A percentile compares a stretch with the other conserved stretches of the same genome.
These are phyloP conservation scores for Cruciata laevipes DNA, from an alignment of 257 asterid species.

Conservation along the genomic window DNA sequence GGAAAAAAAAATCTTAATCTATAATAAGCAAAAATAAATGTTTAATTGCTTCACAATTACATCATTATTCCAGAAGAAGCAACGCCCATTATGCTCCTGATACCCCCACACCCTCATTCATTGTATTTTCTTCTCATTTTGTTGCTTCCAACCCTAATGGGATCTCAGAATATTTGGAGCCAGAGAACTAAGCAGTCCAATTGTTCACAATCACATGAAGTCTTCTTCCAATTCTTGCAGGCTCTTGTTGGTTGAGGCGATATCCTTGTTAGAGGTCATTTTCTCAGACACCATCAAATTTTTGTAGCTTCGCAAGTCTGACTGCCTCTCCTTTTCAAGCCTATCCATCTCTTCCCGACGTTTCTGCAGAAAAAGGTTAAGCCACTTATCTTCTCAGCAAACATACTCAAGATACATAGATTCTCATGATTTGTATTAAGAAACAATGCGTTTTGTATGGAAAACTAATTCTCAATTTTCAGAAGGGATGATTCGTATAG, in stretches of 20 bases:
- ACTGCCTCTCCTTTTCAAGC: slow-evolving; percentile 81
- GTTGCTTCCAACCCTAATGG: slow-evolving; percentile 1
- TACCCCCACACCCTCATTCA: slow-evolving; percentile 4
- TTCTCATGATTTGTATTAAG: background rate
- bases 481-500: background rate
- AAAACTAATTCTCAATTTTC: background rate
- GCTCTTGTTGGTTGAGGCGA: slow-evolving; percentile 74
- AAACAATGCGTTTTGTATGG: background rate
- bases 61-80: background rate
- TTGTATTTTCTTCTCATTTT: slow-evolving; percentile 7
- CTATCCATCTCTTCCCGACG: slow-evolving; percentile 78
- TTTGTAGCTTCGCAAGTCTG: slow-evolving; percentile 92
- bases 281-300: slow-evolving; percentile 94
- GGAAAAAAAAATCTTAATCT: background rate
- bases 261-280: slow-evolving; percentile 93
- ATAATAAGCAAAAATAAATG: slow-evolving; percentile 8
- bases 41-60: slow-evolving; percentile 13
- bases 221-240: slow-evolving; percentile 95
- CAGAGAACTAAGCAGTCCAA: background rate
- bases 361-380: slow-evolving; percentile 36
- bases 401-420: background rate
- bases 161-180: background rate
- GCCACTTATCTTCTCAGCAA: background rate
- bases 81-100: background rate
- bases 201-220: slow-evolving; percentile 56